Percentiles rank a stretch among this genome's conserved stretches.
phyloP scores from a whole-genome alignment of 495 filamentous ascomycete species.

The Penicillium waksmanii region DNA sequence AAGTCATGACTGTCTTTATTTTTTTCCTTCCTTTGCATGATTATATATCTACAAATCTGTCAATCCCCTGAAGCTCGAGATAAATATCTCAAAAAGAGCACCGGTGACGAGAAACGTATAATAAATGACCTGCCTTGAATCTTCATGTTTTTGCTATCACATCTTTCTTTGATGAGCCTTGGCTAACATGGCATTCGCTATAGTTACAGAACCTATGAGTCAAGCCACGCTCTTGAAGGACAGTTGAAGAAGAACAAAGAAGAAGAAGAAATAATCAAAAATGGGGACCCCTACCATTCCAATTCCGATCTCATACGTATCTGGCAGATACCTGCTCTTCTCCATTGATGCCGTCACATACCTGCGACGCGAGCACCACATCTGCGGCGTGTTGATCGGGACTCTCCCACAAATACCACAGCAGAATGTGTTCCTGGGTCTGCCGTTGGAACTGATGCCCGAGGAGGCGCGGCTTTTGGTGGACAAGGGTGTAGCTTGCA shows the following conservation, averaged over 20 bases:
- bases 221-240: conserved; percentile 4
- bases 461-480: conserved; percentile 87
- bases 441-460: conserved; percentile 86
- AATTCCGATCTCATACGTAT: conserved; percentile 81
- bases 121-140: conserved; percentile 40
- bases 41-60: conserved; percentile 82
- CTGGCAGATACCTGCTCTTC: conserved; percentile 85
- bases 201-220: conserved; percentile 19
- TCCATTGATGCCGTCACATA: conserved; percentile 80
- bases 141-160: conserved; percentile 8
- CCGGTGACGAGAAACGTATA: conserved; percentile 54
- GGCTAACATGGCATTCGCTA: conserved; percentile 20
- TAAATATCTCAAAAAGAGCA: conserved; percentile 48
- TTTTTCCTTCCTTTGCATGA: conserved; percentile 55
- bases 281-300: conserved; percentile 54
- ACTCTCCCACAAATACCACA: conserved; percentile 88
- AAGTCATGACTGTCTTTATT: conserved; percentile 24
- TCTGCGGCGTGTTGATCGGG: conserved; percentile 85
- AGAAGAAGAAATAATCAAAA: conserved; percentile 16
- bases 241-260: conserved; percentile 5
- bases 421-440: conserved; percentile 90
- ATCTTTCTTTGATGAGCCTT: conserved; percentile 9
- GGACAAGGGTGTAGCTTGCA: conserved; percentile 75
- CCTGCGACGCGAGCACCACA: conserved; percentile 78
- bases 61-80: conserved; percentile 77